These are phyloP conservation scores for Acanthamoeba royreba DNA, from an alignment of 208 protist genomes.

Conservation along the genomic window DNA sequence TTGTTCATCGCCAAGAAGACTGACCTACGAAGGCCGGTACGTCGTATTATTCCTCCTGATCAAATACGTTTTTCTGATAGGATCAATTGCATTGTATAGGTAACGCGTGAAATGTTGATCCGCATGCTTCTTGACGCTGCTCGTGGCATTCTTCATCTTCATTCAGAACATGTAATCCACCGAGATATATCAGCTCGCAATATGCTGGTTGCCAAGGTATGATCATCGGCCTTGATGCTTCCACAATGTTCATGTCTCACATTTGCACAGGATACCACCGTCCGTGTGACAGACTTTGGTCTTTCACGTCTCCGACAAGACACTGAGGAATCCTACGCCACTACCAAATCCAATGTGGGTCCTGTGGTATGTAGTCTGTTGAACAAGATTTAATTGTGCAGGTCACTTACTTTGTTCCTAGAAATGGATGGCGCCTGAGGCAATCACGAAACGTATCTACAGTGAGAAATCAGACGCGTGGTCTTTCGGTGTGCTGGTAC, in stretches of 20 bases:
- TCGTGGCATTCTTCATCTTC: background rate
- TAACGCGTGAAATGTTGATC: background rate
- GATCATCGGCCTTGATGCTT: background rate
- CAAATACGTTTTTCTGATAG: background rate
- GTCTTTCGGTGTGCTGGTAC: constrained; percentile 26
- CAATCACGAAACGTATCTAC: constrained; percentile 27
- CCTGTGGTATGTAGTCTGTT: background rate
- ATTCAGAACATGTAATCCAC: constrained; percentile 12
- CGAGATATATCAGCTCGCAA: background rate
- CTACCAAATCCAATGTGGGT: constrained; percentile 27
- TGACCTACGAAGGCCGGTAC: background rate
- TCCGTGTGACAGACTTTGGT: constrained; percentile 4
- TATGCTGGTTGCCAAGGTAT: background rate
- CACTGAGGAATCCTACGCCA: constrained; percentile 14
- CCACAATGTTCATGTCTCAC: background rate
- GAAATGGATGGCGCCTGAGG: constrained; percentile 44
- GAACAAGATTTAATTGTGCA: background rate
- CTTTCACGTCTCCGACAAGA: constrained; percentile 15
- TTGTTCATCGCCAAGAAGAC: constrained; percentile 18
- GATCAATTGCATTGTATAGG: background rate
- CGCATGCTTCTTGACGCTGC: background rate
- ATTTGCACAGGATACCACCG: background rate
- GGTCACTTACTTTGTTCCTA: too few relatives aligned
- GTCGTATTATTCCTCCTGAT: background rate
- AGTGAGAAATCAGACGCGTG: constrained; percentile 22